Evolutionary conservation across 1,284 basidiomycete genomes (phyloP), one percentile per base, ranked within the genome.

Genomic region (Boletus sp.): DNA sequence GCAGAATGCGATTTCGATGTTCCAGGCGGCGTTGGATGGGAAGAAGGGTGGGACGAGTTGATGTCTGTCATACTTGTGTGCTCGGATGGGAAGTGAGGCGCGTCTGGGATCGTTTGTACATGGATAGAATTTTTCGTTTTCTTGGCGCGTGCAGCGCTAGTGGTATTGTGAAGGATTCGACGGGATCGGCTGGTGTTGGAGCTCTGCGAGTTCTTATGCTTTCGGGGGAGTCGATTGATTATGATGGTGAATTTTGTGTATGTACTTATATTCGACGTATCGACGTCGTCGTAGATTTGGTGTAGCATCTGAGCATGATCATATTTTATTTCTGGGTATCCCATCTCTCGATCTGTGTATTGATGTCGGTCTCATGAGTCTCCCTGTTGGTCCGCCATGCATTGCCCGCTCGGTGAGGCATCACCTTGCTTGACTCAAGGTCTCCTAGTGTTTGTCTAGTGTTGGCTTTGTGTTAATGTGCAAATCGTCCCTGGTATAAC

Each of bases 1-100:
- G 68, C 96, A 98, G 78, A 95, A 89, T 69, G 98, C 96, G 49
- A 92, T 96, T 78, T 90, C 89, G 64, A 84, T 98, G 73, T 95
- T 98, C 67, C 89, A 94, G 72, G 91, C 91, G 62, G 91, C 89
- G 7, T 84, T 88, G 71, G 92, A 93, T 61, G 89, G 86, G 48
- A 83, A 77, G 67, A 84, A 76, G 93, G 47, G 65, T 27, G 63
- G 58, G 33, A 11, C 63, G 15, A 57, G 59, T 33, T 67, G 51
- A 52, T 53, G 20, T 31, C 6, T 18, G 18, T 15, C 24, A 24
- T 24, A 45, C 6, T 18, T 3, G 29, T 7, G 24, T 24, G 24
- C 24, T n/a, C 15, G 31, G 11, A 22, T 37, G 42, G 22, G 15
- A 13, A 16, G 22, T 15, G n/a, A 13, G n/a, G 12, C 6, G n/a